phyloP scores from a whole-genome alignment of 495 filamentous ascomycete genomes.

The Xylaria telfairii region DNA sequence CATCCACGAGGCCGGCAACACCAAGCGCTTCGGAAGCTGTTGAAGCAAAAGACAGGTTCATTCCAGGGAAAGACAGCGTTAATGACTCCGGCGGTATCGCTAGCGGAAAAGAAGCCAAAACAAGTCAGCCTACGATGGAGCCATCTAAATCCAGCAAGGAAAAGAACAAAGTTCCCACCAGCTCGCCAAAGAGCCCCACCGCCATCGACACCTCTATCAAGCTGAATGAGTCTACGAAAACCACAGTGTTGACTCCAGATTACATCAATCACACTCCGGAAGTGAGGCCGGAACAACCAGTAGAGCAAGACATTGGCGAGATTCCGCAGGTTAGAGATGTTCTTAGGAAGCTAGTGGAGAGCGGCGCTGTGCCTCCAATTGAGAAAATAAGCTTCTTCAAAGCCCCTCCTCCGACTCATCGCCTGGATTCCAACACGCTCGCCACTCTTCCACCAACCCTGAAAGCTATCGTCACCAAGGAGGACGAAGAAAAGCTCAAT shows the following conservation, averaged over 20 bases:
- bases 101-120: slow-evolving; percentile 9
- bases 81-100: slow-evolving; percentile 15
- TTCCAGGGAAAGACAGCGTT: slow-evolving; percentile 26
- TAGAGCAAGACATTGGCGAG: slow-evolving; percentile 39
- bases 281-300: slow-evolving; percentile 34
- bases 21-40: slow-evolving; percentile 28
- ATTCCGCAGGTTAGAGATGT: slow-evolving; percentile 41
- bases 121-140: slow-evolving; percentile 23
- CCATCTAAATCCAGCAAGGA: slow-evolving; percentile 26
- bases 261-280: slow-evolving; percentile 36
- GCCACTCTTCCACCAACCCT: slow-evolving; percentile 40
- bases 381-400: slow-evolving; percentile 43
- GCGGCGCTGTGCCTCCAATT: slow-evolving; percentile 26
- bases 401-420: slow-evolving; percentile 33
- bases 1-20: slow-evolving; percentile 42
- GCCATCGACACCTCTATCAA: slow-evolving; percentile 40
- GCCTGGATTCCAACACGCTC: slow-evolving; percentile 26
- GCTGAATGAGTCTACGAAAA: slow-evolving; percentile 42
- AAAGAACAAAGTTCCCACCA: slow-evolving; percentile 30
- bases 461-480: slow-evolving; percentile 58
- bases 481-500: slow-evolving; percentile 55
- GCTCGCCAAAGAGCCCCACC: slow-evolving; percentile 31
- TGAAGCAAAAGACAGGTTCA: slow-evolving; percentile 29
- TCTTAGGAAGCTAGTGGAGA: slow-evolving; percentile 35
- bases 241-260: slow-evolving; percentile 41